phyloP scores from a whole-genome alignment of 306 rosid genomes.

The Delonix regia region DNA sequence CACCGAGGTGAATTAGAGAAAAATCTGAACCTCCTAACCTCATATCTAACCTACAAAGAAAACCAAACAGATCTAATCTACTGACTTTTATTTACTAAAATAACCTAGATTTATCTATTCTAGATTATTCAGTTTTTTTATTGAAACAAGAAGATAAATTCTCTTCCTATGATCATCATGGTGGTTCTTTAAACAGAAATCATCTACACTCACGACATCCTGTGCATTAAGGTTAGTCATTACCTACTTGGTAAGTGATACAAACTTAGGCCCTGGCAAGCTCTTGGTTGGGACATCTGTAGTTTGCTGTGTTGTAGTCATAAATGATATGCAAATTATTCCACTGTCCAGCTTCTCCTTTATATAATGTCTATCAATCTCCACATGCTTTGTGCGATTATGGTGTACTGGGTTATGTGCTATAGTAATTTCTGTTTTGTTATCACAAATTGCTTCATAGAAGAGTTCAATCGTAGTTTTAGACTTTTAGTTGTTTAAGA shows the following conservation, averaged over 20 bases:
- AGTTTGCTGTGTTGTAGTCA: neutral
- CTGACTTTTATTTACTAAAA: neutral
- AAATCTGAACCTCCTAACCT: neutral
- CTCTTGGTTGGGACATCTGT: neutral
- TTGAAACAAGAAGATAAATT: neutral
- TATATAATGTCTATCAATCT: neutral
- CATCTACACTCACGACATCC: no score
- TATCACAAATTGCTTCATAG: neutral
- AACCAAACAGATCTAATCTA: neutral
- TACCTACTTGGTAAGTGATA: neutral
- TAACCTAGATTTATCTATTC: neutral
- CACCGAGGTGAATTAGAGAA: neutral
- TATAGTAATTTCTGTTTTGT: neutral
- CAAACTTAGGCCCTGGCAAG: neutral
- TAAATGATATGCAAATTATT: neutral
- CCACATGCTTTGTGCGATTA: neutral
- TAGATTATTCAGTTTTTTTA: neutral
- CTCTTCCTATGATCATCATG: neutral
- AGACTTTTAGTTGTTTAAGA: no score
- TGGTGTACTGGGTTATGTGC: neutral
- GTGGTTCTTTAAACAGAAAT: no score
- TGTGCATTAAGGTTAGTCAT: neutral
- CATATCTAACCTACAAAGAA: neutral
- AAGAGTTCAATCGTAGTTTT: no score
- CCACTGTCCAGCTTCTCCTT: neutral